Evolutionary conservation across 345 rosid species (phyloP), one percentile per base, ranked within the genome.

Genomic region (Arabis hirsuta): DNA sequence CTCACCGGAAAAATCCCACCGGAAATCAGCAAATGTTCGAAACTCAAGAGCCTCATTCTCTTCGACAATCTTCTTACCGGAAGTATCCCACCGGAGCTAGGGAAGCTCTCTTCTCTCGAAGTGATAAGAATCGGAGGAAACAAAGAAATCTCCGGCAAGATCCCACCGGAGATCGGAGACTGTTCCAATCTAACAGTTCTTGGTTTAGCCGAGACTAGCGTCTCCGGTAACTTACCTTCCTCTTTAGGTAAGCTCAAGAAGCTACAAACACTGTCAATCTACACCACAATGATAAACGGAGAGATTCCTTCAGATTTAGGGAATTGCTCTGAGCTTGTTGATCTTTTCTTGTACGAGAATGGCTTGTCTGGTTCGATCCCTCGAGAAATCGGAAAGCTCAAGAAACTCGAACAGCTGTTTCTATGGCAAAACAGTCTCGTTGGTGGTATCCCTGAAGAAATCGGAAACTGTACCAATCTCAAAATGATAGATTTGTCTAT

Each of bases 291-390:
- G 91, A 62, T 95, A 12, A 85, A 89, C n/a, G 96, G 99, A 67
- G 87, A 84, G 83, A 88, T 95, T 34, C 99, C 99, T 71, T 73
- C 88, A 5, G 87, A 88, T 3, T 55, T 95, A 76, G 93, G 96
- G 55, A 88, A 91, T 74, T 91, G 99, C 57, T 81, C 92, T 65
- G 89, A 91, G 86, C 96, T 95, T 71, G 89, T 88, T 8, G 81
- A 79, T 72, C 65, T 95, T 82, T 88, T 77, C 90, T 83, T 91
- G 51, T 89, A 89, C 41, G 93, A 87, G 75, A 95, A 95, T 38
- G 78, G 85, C 81, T 83, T 95, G 55, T 87, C 97, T 46, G 96
- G 99, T 22, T 76, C 89, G 1, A 90, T 95, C 38, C 97, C 99
- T 2, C 55, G 69, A 3, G 86, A 88, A 77, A 74, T 95, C 16